Conservation (phyloP, 78 protist genomes). For the Chrysochromulina parva region DNA sequence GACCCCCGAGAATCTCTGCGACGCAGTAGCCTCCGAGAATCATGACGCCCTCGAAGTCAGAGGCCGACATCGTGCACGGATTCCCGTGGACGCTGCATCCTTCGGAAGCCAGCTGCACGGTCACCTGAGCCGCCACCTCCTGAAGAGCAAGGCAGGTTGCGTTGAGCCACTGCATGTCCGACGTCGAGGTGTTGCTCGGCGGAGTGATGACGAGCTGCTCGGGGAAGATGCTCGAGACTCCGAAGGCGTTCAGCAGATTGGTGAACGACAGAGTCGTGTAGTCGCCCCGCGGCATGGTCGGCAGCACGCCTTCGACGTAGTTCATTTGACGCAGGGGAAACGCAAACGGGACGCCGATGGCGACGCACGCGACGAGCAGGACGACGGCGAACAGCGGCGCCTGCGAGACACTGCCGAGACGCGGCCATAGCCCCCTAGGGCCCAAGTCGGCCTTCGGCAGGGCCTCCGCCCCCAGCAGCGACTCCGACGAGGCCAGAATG, state of each 20-base stretch:
- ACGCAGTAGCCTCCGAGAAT: not conserved
- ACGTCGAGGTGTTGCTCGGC: not conserved
- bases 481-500: not conserved
- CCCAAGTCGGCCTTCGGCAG: not conserved
- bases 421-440: slow-evolving; percentile 14
- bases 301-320: not conserved
- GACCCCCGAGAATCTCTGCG: not conserved
- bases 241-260: not conserved
- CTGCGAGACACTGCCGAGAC: not conserved
- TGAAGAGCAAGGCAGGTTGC: not conserved
- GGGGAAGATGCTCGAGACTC: not conserved
- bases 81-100: not conserved
- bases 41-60: not conserved
- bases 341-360: not conserved
- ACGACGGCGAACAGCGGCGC: not conserved
- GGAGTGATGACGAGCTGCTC: not conserved
- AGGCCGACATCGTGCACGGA: not conserved
- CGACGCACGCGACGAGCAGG: not conserved
- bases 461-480: not conserved
- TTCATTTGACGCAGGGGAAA: not conserved
- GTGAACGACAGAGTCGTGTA: not conserved
- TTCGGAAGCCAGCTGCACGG: not conserved
- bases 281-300: not conserved
- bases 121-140: not conserved
- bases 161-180: not conserved